phyloP scores from a whole-genome alignment of 2,329 filamentous ascomycete species.

The Ramichloridium luteum region DNA sequence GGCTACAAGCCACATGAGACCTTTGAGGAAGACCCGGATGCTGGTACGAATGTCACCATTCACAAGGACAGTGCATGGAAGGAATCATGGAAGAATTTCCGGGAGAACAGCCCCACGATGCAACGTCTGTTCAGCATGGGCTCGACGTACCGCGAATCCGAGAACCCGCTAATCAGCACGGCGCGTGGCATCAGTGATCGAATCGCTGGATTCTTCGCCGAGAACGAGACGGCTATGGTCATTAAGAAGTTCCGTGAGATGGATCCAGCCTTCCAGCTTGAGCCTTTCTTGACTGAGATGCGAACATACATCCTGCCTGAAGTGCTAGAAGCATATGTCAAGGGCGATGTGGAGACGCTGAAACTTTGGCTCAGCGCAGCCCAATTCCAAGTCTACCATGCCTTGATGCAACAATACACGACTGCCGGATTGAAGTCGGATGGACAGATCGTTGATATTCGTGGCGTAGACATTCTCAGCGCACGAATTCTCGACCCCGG shows the following conservation, averaged over 20 bases:
- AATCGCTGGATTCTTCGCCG: constrained; percentile 90
- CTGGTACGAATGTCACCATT: constrained; percentile 83
- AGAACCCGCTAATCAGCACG: constrained; percentile 88
- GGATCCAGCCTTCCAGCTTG: constrained; percentile 88
- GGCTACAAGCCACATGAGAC: constrained; percentile 39
- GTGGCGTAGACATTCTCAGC: constrained; percentile 77
- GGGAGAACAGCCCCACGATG: constrained; percentile 76
- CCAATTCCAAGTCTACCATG: constrained; percentile 92
- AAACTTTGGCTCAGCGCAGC: constrained; percentile 94
- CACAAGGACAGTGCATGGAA: constrained; percentile 98
- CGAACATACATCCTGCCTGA: constrained; percentile 96
- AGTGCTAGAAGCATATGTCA: constrained; percentile 94
- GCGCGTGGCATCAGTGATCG: constrained; percentile 88
- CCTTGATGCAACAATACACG: constrained; percentile 92
- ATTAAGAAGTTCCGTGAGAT: constrained; percentile 97
- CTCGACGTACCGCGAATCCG: constrained; percentile 83
- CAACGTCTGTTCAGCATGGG: constrained; percentile 81
- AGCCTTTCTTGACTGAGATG: constrained; percentile 88
- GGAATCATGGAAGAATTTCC: constrained; percentile 95
- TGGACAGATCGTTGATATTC: constrained; percentile 87
- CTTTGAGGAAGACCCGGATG: constrained; percentile 76
- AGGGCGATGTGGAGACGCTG: constrained; percentile 79
- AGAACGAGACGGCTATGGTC: constrained; percentile 94
- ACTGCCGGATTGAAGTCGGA: constrained; percentile 88
- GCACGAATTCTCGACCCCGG: constrained; percentile 73